Base-by-base conservation (phyloP, 345 rosid species). In the Aquilaria sinensis region DNA sequence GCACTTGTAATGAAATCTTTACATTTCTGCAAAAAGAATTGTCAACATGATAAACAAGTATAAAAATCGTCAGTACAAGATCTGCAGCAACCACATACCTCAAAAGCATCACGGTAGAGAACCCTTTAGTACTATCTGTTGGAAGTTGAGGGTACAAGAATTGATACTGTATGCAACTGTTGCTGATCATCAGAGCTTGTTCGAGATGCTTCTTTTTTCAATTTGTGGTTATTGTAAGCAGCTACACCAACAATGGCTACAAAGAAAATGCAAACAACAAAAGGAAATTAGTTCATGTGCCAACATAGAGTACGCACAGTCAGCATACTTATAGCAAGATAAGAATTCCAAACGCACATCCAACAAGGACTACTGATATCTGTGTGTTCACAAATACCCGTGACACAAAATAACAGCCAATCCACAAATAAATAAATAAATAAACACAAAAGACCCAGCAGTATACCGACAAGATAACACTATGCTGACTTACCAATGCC, bases 161-260 rank as follows among this genome's bases (percentile, higher is more conserved):
- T 57, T 15, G 84, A 77, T 71, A 79, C 72, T 14, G 84, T 72
- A 58, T 89, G 79, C 67, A 60, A 73, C 33, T 62, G 69, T 63
- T 54, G 80, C 57, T 65, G 56, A 53, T 74, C 81, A 31, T 68
- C 73, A 0, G 82, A 31, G 64, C 66, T 45, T 50, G 43, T 70
- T 67, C 68, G 71, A 59, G 94, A 68, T 57, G 95, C 86, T 88
- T 93, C 98, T 76, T 82, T 90, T 77, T 81, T 88, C 75, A 93
- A 73, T 72, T 93, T 93, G 75, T 74, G 74, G 73, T 93, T 93
- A 67, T 93, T 93, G 74, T 93, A 93, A n/a, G 97, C 96, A 12
- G 94, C 97, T 54, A 93, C 98, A 61, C 98, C 97, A 3, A 80
- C 89, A 78, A 93, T 93, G 56, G 98, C 98, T 89, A 77, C 73